phyloP scores from a whole-genome alignment of 805 yeast genomes.

The Saturnispora saitoi region DNA sequence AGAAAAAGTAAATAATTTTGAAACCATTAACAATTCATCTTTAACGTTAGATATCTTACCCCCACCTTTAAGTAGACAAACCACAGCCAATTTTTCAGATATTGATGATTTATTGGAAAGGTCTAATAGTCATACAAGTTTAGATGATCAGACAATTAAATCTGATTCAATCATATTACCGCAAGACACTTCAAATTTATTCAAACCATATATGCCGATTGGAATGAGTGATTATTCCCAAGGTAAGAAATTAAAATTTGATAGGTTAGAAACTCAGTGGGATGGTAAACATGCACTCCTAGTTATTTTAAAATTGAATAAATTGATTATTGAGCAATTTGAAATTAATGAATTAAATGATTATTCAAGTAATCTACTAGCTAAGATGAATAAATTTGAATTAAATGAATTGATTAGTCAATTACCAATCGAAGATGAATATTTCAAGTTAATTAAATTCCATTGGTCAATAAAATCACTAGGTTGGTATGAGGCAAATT shows the following conservation, averaged over 20 bases:
- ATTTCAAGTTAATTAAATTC: slow-evolving; percentile 43
- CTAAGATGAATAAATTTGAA: slow-evolving; percentile 34
- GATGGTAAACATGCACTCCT: slow-evolving; percentile 41
- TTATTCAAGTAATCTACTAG: slow-evolving; percentile 26
- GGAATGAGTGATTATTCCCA: slow-evolving; percentile 56
- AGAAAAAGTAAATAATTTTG: slow-evolving; percentile 9
- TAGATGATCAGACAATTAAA: not conserved
- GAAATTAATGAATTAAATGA: slow-evolving; percentile 13
- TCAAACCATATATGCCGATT: slow-evolving; percentile 41
- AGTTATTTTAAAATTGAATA: slow-evolving; percentile 5
- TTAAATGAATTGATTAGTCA: slow-evolving; percentile 11
- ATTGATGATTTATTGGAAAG: slow-evolving; percentile 14
- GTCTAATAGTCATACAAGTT: slow-evolving; percentile 4
- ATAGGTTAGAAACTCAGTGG: slow-evolving; percentile 46
- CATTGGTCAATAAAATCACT: slow-evolving; percentile 55
- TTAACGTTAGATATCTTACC: not conserved
- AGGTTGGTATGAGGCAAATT: slow-evolving; percentile 67
- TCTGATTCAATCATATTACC: slow-evolving; percentile 1
- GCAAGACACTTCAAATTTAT: slow-evolving; percentile 30
- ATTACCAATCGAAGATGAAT: slow-evolving; percentile 28
- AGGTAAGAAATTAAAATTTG: slow-evolving; percentile 43
- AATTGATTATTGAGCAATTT: slow-evolving; percentile 3
- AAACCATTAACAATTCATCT: not conserved
- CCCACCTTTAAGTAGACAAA: slow-evolving; percentile 13
- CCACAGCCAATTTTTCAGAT: slow-evolving; percentile 7